These are phyloP conservation scores for Haematococcus sp. DNA, from an alignment of 139 green algal genomes.

Conservation along the genomic window DNA sequence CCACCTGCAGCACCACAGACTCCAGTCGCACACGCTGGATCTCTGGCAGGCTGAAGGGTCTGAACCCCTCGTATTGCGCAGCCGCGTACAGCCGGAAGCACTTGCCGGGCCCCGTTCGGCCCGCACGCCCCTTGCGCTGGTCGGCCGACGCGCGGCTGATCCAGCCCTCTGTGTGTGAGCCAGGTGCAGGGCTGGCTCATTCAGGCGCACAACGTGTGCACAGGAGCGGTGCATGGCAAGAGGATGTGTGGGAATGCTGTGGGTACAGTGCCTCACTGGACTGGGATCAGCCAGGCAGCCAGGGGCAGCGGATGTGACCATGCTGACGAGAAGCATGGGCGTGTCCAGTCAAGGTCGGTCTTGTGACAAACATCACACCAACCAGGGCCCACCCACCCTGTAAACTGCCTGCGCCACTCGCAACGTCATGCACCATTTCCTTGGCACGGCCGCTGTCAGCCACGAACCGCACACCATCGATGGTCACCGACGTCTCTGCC, in stretches of 20 bases:
- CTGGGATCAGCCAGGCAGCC: no score
- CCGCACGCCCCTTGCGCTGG: conserved; percentile 43
- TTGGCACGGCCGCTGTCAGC: conserved; percentile 41
- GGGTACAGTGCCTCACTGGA: no score
- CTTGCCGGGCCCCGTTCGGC: conserved; percentile 45
- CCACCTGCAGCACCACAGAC: conserved; percentile 21
- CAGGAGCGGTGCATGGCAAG: no score
- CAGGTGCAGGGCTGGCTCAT: not conserved
- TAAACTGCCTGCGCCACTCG: conserved; percentile 30
- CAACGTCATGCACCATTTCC: conserved; percentile 44
- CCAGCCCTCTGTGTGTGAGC: conserved; percentile 44
- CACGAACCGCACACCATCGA: conserved; percentile 64
- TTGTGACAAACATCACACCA: not conserved
- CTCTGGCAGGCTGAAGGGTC: conserved; percentile 33
- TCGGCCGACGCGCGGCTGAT: conserved; percentile 41
- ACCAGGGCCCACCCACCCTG: no score
- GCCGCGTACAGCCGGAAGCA: conserved; percentile 58
- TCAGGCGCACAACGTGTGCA: no score
- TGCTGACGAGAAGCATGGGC: no score
- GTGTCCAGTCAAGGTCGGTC: no score
- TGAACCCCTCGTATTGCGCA: conserved; percentile 26
- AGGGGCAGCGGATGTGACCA: no score
- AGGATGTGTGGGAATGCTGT: no score
- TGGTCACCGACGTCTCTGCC: conserved; percentile 83
- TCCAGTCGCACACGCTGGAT: conserved; percentile 40